A percentile compares a stretch with the other conserved stretches of the same genome.
Conservation (phyloP, 768 basidiomycete genomes). For the Hypholoma fasciculare region DNA sequence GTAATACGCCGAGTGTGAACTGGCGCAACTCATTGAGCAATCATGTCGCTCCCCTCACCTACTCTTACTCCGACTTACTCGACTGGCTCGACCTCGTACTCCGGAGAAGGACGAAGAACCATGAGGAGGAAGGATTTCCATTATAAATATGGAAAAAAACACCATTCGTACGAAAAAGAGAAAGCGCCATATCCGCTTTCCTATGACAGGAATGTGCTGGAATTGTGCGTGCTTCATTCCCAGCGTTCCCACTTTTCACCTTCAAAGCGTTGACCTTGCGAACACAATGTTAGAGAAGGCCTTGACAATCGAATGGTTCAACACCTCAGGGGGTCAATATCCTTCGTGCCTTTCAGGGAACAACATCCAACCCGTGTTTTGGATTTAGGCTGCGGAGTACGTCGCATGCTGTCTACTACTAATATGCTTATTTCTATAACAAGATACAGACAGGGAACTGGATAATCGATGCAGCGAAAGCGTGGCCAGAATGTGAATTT, state of each 20-base stretch:
- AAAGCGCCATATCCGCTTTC: constrained; percentile 81
- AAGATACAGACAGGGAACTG: constrained; percentile 59
- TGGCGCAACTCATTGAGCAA: background rate
- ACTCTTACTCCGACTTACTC: constrained; percentile 18
- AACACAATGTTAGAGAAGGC: constrained; percentile 43
- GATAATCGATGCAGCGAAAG: constrained; percentile 71
- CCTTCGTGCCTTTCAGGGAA: constrained; percentile 54
- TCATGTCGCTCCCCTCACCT: constrained; percentile 22
- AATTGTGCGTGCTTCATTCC: constrained; percentile 51
- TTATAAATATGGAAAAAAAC: constrained; percentile 65
- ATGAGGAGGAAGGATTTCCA: constrained; percentile 52
- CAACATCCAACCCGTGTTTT: constrained; percentile 54
- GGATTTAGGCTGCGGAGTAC: constrained; percentile 75
- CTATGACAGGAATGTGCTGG: constrained; percentile 66
- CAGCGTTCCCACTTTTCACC: background rate
- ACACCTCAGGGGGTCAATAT: constrained; percentile 53
- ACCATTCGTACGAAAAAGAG: constrained; percentile 69
- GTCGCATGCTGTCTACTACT: constrained; percentile 23
- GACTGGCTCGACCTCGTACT: constrained; percentile 19
- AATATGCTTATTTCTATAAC: background rate
- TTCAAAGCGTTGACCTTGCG: no score
- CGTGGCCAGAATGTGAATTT: constrained; percentile 66
- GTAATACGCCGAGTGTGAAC: background rate
- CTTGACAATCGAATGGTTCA: constrained; percentile 51
- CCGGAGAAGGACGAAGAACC: constrained; percentile 35